Conservation (phyloP, 768 basidiomycete genomes). For the Epithele typhae region DNA sequence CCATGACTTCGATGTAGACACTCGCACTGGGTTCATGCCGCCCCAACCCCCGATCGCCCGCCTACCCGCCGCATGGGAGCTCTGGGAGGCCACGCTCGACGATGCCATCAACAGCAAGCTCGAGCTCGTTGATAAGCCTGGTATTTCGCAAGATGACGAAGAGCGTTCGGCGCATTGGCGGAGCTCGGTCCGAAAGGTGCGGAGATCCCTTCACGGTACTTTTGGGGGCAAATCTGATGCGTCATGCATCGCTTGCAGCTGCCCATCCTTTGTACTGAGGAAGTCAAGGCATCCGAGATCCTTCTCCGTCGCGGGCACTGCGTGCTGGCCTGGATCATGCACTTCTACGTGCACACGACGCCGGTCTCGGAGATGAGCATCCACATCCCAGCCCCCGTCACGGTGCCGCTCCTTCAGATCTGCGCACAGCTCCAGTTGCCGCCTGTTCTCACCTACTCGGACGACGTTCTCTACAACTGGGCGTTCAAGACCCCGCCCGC, state of each 20-base stretch:
- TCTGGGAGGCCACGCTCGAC: constrained; percentile 67
- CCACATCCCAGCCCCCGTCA: constrained; percentile 63
- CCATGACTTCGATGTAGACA: constrained; percentile 80
- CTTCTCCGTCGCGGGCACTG: constrained; percentile 51
- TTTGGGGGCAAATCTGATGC: neutral
- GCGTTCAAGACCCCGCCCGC: constrained; percentile 22
- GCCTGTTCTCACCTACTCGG: constrained; percentile 86
- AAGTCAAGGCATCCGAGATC: constrained; percentile 36
- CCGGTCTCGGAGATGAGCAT: constrained; percentile 32
- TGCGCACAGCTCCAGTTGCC: constrained; percentile 72
- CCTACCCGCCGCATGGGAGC: constrained; percentile 58
- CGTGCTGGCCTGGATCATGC: constrained; percentile 51
- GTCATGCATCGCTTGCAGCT: constrained; percentile 30
- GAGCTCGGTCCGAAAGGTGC: constrained; percentile 35
- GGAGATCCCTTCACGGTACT: constrained; percentile 2
- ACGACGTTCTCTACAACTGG: constrained; percentile 92
- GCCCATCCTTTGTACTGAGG: constrained; percentile 32
- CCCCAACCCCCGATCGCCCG: constrained; percentile 63
- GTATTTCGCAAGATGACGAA: constrained; percentile 26
- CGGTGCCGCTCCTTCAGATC: constrained; percentile 74
- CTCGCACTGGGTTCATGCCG: constrained; percentile 89
- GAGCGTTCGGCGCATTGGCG: constrained; percentile 39
- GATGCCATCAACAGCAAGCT: constrained; percentile 44
- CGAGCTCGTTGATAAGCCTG: constrained; percentile 43
- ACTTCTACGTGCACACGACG: constrained; percentile 51